Evolutionary conservation across 805 yeast species (phyloP).

Genomic region (Torulaspora quercuum): DNA sequence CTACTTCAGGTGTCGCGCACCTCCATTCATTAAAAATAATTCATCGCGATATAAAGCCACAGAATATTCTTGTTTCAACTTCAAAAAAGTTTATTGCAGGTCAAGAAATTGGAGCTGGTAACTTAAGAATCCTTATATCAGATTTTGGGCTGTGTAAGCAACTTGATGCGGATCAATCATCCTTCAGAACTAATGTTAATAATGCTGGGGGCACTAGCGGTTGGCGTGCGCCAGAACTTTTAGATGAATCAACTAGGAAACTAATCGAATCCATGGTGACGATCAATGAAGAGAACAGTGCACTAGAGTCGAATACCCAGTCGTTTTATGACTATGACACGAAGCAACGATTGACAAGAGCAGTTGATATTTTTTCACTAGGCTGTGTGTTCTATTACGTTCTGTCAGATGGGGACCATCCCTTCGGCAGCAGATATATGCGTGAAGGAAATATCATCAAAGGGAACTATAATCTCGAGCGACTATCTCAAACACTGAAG

Average conservation of each 20-base stretch:
- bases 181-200: conserved; percentile 80
- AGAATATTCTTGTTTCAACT: conserved; percentile 80
- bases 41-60: conserved; percentile 93
- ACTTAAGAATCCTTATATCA: conserved; percentile 74
- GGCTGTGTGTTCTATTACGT: conserved; percentile 94
- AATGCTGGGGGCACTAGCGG: conserved; percentile 97
- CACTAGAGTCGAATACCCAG: conserved; percentile 8
- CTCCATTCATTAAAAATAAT: conserved; percentile 87
- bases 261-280: conserved; percentile 13
- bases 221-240: conserved; percentile 95
- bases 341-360: conserved; percentile 69
- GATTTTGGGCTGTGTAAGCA: conserved; percentile 96
- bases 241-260: conserved; percentile 33
- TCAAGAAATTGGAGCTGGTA: conserved; percentile 34
- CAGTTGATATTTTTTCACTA: conserved; percentile 88
- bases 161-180: conserved; percentile 86
- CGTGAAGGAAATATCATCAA: conserved; percentile 86
- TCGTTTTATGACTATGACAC: conserved; percentile 40
- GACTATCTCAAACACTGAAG: conserved; percentile 32
- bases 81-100: conserved; percentile 43
- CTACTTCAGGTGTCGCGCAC: conserved; percentile 81
- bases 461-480: conserved; percentile 52
- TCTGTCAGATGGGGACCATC: conserved; percentile 79
- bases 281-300: conserved; percentile 37
- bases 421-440: conserved; percentile 87